Base-by-base conservation (phyloP, 441 rosid species). In the Raphanus hybrid region DNA sequence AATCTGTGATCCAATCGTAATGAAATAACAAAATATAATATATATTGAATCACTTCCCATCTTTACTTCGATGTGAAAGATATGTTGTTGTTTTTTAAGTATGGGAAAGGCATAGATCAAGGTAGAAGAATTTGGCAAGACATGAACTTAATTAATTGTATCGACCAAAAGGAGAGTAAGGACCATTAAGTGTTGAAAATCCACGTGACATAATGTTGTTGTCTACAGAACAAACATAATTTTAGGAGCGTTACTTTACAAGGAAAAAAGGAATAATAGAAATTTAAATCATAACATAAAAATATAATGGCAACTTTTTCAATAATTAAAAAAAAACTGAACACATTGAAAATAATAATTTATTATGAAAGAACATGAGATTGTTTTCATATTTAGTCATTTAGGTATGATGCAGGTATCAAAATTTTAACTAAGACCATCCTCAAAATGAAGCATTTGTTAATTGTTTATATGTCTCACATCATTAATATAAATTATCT, bases 151-250 rank as follows among this genome's bases (percentile, higher is more conserved):
- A 29, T 15, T 9, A 10, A 34, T 34, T 54, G 18, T 54, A 10
- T 15, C 34, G 63, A 69, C 59, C 62, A 12, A 69, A 34, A 34
- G 23, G 71, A 26, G 41, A 27, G 71, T 34, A 54, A 69, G 66
- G 66, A 58, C 66, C 74, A 23, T 59, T 70, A 39, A 26, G 67
- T 59, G 23, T 58, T 58, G 60, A 58, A 32, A 23, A 7, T 41
- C 66, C 75, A 71, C 58, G 57, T 71, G 67, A 71, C 67, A 39
- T 45, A 54, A 12, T 29, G 41, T 29, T 32, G 15, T 15, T 70
- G 55, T 58, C 65, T 23, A 20, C 74, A 8, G 14, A 70, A 57
- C 50, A 69, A 34, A 69, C n/a, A 55, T 29, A 68, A 68, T 29
- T 68, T 50, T 27, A 50, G 61, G 20, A 29, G 43, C 26, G 6